Evolutionary conservation across 345 rosid genomes (phyloP).

Genomic region (Populus deltoides): DNA sequence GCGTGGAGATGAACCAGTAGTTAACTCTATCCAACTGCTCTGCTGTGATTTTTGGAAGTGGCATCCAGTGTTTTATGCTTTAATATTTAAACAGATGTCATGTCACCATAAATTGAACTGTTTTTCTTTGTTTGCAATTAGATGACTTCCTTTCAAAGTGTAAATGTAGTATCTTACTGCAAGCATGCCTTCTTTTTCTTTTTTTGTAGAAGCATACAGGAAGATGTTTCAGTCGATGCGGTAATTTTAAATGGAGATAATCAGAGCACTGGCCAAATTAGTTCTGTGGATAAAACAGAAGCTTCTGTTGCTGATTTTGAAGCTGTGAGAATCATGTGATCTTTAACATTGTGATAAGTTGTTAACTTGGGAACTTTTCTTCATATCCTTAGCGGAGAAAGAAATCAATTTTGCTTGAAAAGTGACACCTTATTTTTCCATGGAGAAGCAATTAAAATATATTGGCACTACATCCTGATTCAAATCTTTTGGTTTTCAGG

Average conservation of each 20-base stretch:
- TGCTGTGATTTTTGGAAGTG: not conserved
- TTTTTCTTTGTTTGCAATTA: not conserved
- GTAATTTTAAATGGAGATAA: slow-evolving; percentile 56
- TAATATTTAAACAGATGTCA: not conserved
- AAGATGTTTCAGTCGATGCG: slow-evolving; percentile 48
- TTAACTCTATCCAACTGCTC: not conserved
- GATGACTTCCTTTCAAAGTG: not conserved
- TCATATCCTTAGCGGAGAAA: not conserved
- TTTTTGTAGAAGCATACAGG: slow-evolving; percentile 54
- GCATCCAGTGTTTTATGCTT: not conserved
- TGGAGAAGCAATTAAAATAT: slow-evolving; percentile 1
- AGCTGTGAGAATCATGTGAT: slow-evolving; percentile 39
- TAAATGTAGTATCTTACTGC: not conserved
- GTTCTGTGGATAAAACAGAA: slow-evolving; percentile 47
- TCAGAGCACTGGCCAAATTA: slow-evolving; percentile 44
- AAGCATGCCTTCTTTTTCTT: not conserved
- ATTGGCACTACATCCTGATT: not conserved
- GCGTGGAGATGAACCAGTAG: not conserved
- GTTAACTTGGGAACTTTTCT: not conserved
- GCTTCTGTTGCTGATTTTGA: slow-evolving; percentile 30
- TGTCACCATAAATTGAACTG: not conserved
- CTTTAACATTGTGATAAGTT: not conserved
- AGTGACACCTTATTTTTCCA: slow-evolving; percentile 3
- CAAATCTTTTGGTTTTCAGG: slow-evolving; percentile 40
- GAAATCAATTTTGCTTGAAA: not conserved